These are phyloP conservation scores for Aspergillus indologenus DNA, from an alignment of 495 filamentous ascomycete species.

Conservation along the genomic window DNA sequence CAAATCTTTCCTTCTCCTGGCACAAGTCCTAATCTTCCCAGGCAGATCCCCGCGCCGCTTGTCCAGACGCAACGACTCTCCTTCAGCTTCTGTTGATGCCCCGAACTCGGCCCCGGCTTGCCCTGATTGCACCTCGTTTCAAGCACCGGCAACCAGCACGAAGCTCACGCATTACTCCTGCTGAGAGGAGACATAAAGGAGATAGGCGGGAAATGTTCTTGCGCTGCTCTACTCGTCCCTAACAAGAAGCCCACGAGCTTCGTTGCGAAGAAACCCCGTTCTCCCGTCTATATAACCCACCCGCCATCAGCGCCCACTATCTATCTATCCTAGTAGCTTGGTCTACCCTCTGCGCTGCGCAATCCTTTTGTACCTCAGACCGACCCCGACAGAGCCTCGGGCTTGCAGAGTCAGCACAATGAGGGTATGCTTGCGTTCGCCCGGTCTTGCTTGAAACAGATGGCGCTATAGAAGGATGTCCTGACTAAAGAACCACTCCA, in stretches of 20 bases:
- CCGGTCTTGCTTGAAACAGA: background rate
- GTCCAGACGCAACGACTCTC: background rate
- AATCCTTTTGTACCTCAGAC: too few relatives aligned
- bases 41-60: background rate
- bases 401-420: background rate
- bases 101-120: background rate
- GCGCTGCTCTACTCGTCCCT: background rate
- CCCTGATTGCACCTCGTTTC: background rate
- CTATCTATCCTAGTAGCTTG: background rate
- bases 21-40: background rate
- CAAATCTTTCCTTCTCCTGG: background rate
- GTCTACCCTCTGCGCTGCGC: background rate
- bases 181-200: background rate
- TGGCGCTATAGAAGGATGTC: background rate
- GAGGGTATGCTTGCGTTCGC: background rate
- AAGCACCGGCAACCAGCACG: background rate
- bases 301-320: background rate
- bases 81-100: too few relatives aligned
- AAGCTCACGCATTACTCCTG: background rate
- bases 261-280: background rate
- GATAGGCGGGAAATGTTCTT: background rate
- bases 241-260: background rate
- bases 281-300: background rate
- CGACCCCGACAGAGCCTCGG: too few relatives aligned
- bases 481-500: constrained; percentile 1